Base-by-base conservation (phyloP, 345 rosid species). In the Populus simonii region DNA sequence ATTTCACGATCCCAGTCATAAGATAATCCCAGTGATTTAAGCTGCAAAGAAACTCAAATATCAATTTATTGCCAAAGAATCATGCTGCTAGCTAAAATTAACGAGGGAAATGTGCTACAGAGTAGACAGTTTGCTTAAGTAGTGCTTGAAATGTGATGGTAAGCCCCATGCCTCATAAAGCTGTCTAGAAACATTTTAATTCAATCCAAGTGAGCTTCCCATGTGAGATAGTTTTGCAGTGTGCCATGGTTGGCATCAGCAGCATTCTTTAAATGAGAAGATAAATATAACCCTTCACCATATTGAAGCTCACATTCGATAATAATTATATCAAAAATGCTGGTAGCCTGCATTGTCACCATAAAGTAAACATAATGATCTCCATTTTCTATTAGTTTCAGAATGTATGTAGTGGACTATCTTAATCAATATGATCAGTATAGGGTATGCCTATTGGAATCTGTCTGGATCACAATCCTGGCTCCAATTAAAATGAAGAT, bases 1-100 rank as follows among this genome's bases (percentile, higher is more conserved):
- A 95, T 86, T 84, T 93, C 99, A 69, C 96, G 96, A 76, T 95
- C 96, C 98, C 98, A 94, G 71, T 94, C 98, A 71, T 93, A 94
- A 1, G 98, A 94, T 85, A 94, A 93, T 2, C 98, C 98, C 73
- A 94, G 74, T 29, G 90, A 91, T 82, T 91, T 93, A 31, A 95
- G 99, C 99, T 95, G 91, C 85, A 86, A 77, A 82, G 18, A 33
- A 78, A 80, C 73, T n/a, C 22, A 74, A 74, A 70, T 25, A 41
- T 81, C 70, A 81, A 47, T 49, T 71, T 36, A 72, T 70, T 35
- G 12, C 27, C 8, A 36, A 81, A 65, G 33, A 18, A 16, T 25
- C 36, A 49, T 12, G 72, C 38, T 23, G 13, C 72, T 62, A 20
- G 70, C 23, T 7, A 53, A 73, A 5, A 62, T 47, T 33, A 45